Percentiles rank a stretch among this genome's conserved stretches.
Conservation (phyloP, 1,284 basidiomycete species). For the Kwoniella shivajii region DNA sequence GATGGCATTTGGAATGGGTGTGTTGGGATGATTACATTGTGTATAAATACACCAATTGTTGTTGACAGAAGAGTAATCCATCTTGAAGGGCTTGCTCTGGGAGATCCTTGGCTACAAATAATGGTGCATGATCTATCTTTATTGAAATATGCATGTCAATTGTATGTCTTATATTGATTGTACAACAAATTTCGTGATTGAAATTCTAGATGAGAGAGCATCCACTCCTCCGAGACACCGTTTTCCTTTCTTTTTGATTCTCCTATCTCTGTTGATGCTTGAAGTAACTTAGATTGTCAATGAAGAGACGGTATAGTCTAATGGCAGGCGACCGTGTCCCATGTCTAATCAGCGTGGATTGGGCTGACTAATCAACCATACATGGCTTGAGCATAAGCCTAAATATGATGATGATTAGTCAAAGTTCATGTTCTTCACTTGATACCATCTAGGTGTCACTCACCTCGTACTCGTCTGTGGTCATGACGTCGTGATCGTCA, state of each 20-base stretch:
- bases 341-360: neutral
- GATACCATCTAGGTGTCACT: conserved; percentile 15
- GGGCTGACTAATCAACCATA: conserved; percentile 7
- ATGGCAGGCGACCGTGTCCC: too few relatives aligned
- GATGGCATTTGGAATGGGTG: conserved; percentile 28
- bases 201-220: too few relatives aligned
- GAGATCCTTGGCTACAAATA: neutral
- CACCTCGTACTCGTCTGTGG: conserved; percentile 54
- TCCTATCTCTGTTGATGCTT: too few relatives aligned
- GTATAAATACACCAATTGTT: conserved; percentile 1
- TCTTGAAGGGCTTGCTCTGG: neutral
- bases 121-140: too few relatives aligned
- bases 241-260: too few relatives aligned
- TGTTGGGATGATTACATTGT: conserved; percentile 11
- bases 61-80: neutral
- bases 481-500: conserved; percentile 53
- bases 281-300: too few relatives aligned
- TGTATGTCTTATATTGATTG: too few relatives aligned
- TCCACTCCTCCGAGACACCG: too few relatives aligned
- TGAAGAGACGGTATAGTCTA: too few relatives aligned
- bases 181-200: too few relatives aligned
- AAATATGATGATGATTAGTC: neutral
- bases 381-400: conserved; percentile 24
- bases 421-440: neutral
- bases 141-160: too few relatives aligned